Conservation (phyloP, 805 yeast genomes). For the Candida nonsorbophila region DNA sequence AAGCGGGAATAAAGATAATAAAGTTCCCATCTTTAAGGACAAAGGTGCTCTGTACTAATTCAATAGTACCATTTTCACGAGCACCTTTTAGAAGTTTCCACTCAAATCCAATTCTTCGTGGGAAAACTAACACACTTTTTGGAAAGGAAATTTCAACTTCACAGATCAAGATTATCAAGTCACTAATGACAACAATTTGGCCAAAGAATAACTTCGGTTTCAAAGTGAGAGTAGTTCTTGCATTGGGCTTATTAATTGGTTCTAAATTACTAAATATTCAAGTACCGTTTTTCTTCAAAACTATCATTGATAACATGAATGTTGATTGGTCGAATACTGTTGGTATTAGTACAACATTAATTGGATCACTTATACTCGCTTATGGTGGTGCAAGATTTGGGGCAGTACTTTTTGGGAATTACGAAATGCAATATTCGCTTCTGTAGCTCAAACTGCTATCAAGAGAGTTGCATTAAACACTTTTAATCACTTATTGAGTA, state of each 20-base stretch:
- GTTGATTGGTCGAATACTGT: constrained; percentile 67
- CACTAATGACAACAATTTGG: constrained; percentile 71
- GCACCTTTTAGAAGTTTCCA: no score
- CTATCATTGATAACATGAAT: constrained; percentile 88
- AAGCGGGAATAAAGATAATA: no score
- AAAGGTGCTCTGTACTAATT: no score
- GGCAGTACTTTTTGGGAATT: constrained; percentile 92
- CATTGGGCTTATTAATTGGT: constrained; percentile 65
- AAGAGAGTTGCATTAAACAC: constrained; percentile 85
- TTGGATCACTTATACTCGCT: constrained; percentile 65
- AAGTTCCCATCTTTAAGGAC: no score
- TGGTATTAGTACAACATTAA: constrained; percentile 64
- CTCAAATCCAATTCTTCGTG: no score
- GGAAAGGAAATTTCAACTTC: constrained; percentile 31
- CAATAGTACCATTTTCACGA: no score
- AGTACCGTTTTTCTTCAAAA: constrained; percentile 89
- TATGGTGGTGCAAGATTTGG: constrained; percentile 95
- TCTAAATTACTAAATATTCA: constrained; percentile 89
- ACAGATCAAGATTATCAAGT: constrained; percentile 53
- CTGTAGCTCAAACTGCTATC: constrained; percentile 92
- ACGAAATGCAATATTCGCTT: constrained; percentile 91
- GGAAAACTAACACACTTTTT: constrained; percentile 13
- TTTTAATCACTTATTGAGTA: constrained; percentile 71
- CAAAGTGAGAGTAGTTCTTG: constrained; percentile 69
- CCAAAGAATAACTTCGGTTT: constrained; percentile 66